Evolutionary conservation across 345 rosid genomes (phyloP), one percentile per base, ranked within the genome.

Genomic region (Aquilaria sinensis): DNA sequence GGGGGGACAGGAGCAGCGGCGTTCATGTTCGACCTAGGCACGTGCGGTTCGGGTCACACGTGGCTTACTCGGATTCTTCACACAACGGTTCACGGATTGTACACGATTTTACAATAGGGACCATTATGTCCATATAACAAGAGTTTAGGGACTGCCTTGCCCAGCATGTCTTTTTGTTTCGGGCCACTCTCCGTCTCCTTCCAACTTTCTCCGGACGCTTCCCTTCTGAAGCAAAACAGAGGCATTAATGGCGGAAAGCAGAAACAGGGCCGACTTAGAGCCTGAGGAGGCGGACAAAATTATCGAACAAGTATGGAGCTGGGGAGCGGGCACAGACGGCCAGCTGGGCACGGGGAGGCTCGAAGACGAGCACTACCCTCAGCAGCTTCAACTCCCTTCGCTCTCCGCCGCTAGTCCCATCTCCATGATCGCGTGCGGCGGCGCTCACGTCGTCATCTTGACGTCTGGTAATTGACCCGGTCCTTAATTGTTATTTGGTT

Each of bases 311-410:
- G 53, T 86, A 31, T 87, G 98, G 98, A 93, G 96, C 75, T 93
- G 97, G 94, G 98, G 98, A 16, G 98, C 98, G 3, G 98, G 97
- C 10, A 90, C 92, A 13, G 98, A 93, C 23, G 96, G 97, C 11
- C 98, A 93, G 70, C 79, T 90, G 32, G 90, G 92, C 41, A 90
- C 97, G 6, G 75, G 67, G 53, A 84, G 74, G 75, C 77, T 78
- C 13, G 63, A 80, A 77, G 98, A 93, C 77, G 97, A 93, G 65
- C 76, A 61, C 76, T 79, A 74, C 31, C 98, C 98, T 46, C 94
- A 81, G 67, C 87, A 77, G 56, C 90, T 93, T 70, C 76, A 68
- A 31, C 70, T 78, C 52, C 72, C 77, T 58, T 74, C 70, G 12
- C 79, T 77, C 30, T 60, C 80, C 47, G 70, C 87, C 69, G 71